Conservation (phyloP, 2,329 filamentous ascomycete species). For the Dactylella cylindrospora region DNA sequence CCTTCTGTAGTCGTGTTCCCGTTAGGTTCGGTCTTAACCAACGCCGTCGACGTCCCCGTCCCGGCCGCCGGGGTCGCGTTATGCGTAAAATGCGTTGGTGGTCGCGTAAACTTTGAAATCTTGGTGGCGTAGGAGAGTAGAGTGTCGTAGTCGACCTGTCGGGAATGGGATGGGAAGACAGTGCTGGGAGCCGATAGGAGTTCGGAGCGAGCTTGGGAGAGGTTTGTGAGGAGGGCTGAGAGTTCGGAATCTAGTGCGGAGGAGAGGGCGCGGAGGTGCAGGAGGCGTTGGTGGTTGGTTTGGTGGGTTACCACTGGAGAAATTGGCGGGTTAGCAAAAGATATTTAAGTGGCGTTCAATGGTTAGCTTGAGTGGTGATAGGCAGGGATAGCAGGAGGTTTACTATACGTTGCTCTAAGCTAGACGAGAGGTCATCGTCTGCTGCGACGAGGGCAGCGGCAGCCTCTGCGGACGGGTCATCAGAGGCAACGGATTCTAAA, state of each 20-base stretch:
- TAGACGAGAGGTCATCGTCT: conserved; percentile 66
- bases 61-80: conserved; percentile 52
- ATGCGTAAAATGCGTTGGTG: conserved; percentile 58
- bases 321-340: conserved; percentile 13
- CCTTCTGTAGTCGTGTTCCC: conserved; percentile 4
- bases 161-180: conserved; percentile 55
- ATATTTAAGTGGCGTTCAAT: not conserved
- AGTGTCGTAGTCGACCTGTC: conserved; percentile 66
- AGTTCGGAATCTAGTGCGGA: conserved; percentile 70
- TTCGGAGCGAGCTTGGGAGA: conserved; percentile 72
- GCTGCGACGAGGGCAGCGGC: conserved; percentile 70
- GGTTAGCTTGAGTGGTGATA: conserved; percentile 2
- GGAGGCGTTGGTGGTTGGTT: conserved; percentile 69
- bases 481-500: conserved; percentile 78
- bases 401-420: conserved; percentile 65
- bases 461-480: conserved; percentile 70
- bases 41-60: conserved; percentile 35
- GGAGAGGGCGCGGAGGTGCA: conserved; percentile 67
- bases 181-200: conserved; percentile 66
- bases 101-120: conserved; percentile 77
- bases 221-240: conserved; percentile 67
- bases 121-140: conserved; percentile 75
- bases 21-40: conserved; percentile 3
- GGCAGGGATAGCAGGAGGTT: not conserved
- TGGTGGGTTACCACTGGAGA: conserved; percentile 70